Percentiles rank a stretch among this genome's conserved stretches.
phyloP scores from a whole-genome alignment of 495 filamentous ascomycete species.

The Elaphomyces granulatus region DNA sequence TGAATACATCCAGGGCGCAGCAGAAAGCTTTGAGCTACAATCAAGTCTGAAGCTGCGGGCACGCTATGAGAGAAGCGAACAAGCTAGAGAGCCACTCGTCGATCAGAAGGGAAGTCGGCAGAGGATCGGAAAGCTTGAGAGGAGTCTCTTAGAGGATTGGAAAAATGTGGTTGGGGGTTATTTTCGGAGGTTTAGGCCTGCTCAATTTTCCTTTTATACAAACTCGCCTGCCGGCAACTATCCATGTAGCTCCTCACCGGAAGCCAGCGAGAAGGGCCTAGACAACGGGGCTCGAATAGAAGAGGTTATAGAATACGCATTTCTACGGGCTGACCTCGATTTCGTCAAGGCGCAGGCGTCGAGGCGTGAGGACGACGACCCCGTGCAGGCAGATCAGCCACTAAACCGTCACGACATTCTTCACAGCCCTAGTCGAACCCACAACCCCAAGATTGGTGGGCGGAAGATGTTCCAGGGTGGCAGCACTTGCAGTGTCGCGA shows the following conservation, averaged over 20 bases:
- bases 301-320: slow-evolving; percentile 64
- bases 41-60: slow-evolving; percentile 41
- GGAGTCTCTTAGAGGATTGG: slow-evolving; percentile 59
- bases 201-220: slow-evolving; percentile 38
- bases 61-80: slow-evolving; percentile 1
- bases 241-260: slow-evolving; percentile 6
- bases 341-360: slow-evolving; percentile 76
- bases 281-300: slow-evolving; percentile 27
- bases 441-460: slow-evolving; percentile 48
- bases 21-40: slow-evolving; percentile 53
- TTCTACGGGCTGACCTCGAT: slow-evolving; percentile 81
- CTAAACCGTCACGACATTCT: slow-evolving; percentile 71
- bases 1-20: slow-evolving; percentile 71
- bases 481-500: slow-evolving; percentile 72
- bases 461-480: slow-evolving; percentile 75
- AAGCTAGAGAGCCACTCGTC: slow-evolving; percentile 21
- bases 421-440: slow-evolving; percentile 44
- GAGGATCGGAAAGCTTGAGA: slow-evolving; percentile 41
- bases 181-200: slow-evolving; percentile 74
- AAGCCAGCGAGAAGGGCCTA: not conserved
- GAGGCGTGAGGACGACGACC: slow-evolving; percentile 50
- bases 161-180: slow-evolving; percentile 80
- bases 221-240: slow-evolving; percentile 6
- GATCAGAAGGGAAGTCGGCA: slow-evolving; percentile 25
- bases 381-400: slow-evolving; percentile 51